Base-by-base conservation (phyloP, 192 early-diverging fungal species). In the Coemansia sp. region DNA sequence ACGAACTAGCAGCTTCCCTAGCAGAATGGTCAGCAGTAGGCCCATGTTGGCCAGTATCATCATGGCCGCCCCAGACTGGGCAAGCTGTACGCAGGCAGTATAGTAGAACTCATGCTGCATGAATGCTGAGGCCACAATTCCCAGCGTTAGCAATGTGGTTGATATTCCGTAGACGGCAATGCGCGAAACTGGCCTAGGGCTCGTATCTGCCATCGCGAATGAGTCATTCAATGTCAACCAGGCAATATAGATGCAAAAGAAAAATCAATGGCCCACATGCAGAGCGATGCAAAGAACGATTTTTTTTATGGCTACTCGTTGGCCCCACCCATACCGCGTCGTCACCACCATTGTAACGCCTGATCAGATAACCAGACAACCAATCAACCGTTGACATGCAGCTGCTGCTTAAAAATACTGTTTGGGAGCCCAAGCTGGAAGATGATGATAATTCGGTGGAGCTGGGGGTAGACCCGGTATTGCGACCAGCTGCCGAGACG, bases 21-120 rank as follows among this genome's bases (percentile, higher is more conserved):
- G 60, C 55, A 97, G 57, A 28, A 97, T 89, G 1, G 89, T 90
- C 22, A 94, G 49, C 59, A 91, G 89, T 51, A 92, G 61, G 3
- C 85, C 88, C 74, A 92, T 86, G 77, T 93, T 93, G 27, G 94
- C 82, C 16, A 94, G 82, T 47, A 93, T 84, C 91, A 98, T 87
- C 76, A 97, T 84, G 62, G 90, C 89, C 10, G 90, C 87, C 74
- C 86, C 90, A 2, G 93, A 95, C 64, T 91, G 90, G 2, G 92
- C 89, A 53, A 98, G 82, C 67, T 93, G 90, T 49, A 98, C 86
- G 70, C 92, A 92, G 3, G 92, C 92, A 14, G 95, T 82, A 74
- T 93, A 98, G 81, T 94, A 98, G 72, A 93, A 92, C 23, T 82
- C 83, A 22, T 88, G 83, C 58, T 90, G 85, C 24, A 74, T 71